A percentile compares a stretch with the other conserved stretches of the same genome.
Evolutionary conservation across 768 basidiomycete genomes (phyloP).

Genomic region (Podaxis rugospora): DNA sequence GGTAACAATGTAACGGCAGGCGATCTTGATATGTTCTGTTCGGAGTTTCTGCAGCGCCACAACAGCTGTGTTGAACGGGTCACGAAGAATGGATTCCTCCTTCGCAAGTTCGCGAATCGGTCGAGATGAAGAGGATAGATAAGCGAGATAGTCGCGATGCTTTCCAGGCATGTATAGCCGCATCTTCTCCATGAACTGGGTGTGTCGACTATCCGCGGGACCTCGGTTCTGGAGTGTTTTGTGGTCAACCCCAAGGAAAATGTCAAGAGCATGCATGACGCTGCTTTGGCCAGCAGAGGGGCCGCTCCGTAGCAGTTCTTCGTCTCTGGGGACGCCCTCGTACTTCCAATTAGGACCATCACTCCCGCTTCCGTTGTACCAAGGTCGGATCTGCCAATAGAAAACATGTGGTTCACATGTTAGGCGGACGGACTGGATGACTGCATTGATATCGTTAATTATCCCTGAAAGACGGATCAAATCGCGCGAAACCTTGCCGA

Average conservation of each 20-base stretch:
- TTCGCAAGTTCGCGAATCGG: slow-evolving; percentile 61
- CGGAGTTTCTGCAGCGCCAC: slow-evolving; percentile 77
- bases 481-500: slow-evolving; percentile 68
- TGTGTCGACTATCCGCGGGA: slow-evolving; percentile 56
- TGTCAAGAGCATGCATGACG: slow-evolving; percentile 80
- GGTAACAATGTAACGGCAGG: slow-evolving; percentile 80
- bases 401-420: slow-evolving; percentile 82
- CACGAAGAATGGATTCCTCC: slow-evolving; percentile 52
- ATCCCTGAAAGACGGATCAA: slow-evolving; percentile 62
- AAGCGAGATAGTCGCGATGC: slow-evolving; percentile 79
- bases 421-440: slow-evolving; percentile 65
- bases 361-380: slow-evolving; percentile 83
- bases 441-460: slow-evolving; percentile 69
- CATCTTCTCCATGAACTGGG: slow-evolving; percentile 91
- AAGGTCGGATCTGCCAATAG: slow-evolving; percentile 87
- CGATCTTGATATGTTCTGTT: slow-evolving; percentile 87
- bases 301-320: slow-evolving; percentile 68
- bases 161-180: slow-evolving; percentile 91
- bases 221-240: slow-evolving; percentile 67
- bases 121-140: slow-evolving; percentile 56
- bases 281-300: slow-evolving; percentile 95
- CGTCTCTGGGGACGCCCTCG: slow-evolving; percentile 63
- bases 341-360: slow-evolving; percentile 68
- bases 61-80: slow-evolving; percentile 78
- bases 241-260: slow-evolving; percentile 89